Conservation (phyloP, 371 early-diverging fungal species). For the Racocetra persica region DNA sequence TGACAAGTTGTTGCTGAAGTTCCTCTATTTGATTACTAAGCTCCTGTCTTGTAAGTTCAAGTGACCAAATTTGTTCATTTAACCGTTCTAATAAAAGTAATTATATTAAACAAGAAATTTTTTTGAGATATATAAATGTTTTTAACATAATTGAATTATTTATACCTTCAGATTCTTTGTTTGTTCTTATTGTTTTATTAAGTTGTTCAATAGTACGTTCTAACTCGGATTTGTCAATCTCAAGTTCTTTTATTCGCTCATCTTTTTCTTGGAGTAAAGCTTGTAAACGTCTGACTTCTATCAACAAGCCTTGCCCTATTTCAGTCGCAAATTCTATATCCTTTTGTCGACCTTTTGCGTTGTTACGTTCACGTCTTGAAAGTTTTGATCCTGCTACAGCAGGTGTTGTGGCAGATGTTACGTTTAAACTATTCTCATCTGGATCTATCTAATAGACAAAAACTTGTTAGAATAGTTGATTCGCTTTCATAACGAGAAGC, state of each 20-base stretch:
- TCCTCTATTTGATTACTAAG: slow-evolving; percentile 15
- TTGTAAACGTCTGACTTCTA: slow-evolving; percentile 63
- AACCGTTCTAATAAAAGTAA: slow-evolving; percentile 4
- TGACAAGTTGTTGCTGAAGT: slow-evolving; percentile 61
- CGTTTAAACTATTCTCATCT: not conserved
- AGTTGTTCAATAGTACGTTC: slow-evolving; percentile 70
- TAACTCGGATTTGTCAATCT: slow-evolving; percentile 69
- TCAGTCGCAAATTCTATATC: slow-evolving; percentile 66
- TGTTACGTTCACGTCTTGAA: slow-evolving; percentile 39
- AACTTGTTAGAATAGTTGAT: not conserved
- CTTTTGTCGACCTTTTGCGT: slow-evolving; percentile 55
- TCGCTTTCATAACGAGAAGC: not conserved
- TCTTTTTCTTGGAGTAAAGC: slow-evolving; percentile 67
- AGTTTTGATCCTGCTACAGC: not conserved
- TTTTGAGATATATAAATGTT: not conserved
- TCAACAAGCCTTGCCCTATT: slow-evolving; percentile 62
- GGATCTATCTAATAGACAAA: not conserved
- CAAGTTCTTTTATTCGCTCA: slow-evolving; percentile 66
- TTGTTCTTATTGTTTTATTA: slow-evolving; percentile 65
- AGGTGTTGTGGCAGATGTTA: not conserved
- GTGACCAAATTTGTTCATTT: slow-evolving; percentile 12
- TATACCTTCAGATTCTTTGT: slow-evolving; percentile 70
- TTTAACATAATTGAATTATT: not conserved
- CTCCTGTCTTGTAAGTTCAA: slow-evolving; percentile 45
- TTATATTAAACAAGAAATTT: not conserved